phyloP scores from a whole-genome alignment of 202 grass and related monocot genomes.

The Setaria viridis region DNA sequence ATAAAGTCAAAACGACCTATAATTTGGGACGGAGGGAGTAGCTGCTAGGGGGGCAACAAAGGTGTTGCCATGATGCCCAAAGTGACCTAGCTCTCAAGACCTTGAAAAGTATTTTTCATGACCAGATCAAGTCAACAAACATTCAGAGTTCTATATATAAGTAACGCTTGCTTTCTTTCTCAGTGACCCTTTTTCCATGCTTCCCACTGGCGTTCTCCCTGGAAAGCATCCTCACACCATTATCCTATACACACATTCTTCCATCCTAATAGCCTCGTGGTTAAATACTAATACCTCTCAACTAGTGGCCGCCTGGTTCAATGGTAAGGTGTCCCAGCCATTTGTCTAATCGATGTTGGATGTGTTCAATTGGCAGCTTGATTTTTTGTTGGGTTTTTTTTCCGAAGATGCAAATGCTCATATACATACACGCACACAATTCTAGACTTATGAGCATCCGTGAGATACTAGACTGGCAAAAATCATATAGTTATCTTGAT shows the following conservation, averaged over 20 bases:
- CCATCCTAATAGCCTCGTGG: not conserved
- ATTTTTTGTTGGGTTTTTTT: not conserved
- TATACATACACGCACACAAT: no score
- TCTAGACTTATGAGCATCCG: no score
- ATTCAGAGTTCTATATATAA: not conserved
- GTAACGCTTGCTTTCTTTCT: constrained; percentile 13
- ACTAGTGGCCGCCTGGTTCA: not conserved
- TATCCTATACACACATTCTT: constrained; percentile 8
- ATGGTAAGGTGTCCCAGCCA: not conserved
- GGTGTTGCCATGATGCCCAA: not conserved
- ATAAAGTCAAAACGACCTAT: no score
- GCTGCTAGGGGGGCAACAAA: not conserved
- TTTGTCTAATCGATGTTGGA: not conserved
- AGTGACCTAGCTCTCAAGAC: not conserved
- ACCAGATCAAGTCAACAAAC: constrained; percentile 34
- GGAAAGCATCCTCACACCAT: not conserved
- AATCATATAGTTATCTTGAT: not conserved
- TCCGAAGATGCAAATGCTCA: no score
- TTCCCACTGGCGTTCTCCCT: constrained; percentile 17
- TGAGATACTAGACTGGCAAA: no score
- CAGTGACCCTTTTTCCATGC: not conserved
- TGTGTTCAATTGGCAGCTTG: not conserved
- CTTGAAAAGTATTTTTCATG: not conserved
- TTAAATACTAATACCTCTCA: not conserved
- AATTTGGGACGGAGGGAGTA: no score